These are phyloP conservation scores for Sporobolomyces roseus DNA, from an alignment of 768 basidiomycete species.

Conservation along the genomic window DNA sequence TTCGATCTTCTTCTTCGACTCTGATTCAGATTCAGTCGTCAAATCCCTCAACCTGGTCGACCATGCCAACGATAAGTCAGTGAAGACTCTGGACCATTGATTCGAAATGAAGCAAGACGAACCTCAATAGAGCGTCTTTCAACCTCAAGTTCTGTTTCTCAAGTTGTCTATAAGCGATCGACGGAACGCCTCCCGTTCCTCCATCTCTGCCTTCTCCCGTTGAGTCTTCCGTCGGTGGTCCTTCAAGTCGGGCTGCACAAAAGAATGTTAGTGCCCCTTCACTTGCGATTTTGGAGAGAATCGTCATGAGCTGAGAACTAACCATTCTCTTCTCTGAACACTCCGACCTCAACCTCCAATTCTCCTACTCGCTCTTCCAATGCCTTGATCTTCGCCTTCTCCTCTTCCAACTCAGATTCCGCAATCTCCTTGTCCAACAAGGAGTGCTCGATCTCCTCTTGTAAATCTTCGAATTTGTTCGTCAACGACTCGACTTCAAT, in stretches of 20 bases:
- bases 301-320: neutral
- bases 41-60: constrained; percentile 72
- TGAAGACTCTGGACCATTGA: neutral
- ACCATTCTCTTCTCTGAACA: constrained; percentile 34
- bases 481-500: constrained; percentile 73
- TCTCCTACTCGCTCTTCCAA: constrained; percentile 26
- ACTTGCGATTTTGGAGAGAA: too few species aligned
- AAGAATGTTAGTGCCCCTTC: too few species aligned
- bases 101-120: constrained; percentile 34
- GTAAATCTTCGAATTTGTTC: constrained; percentile 65
- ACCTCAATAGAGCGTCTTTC: constrained; percentile 89
- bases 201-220: constrained; percentile 31
- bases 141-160: constrained; percentile 95
- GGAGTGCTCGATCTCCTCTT: constrained; percentile 89
- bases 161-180: constrained; percentile 63
- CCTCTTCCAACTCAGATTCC: constrained; percentile 47
- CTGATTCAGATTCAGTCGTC: constrained; percentile 78
- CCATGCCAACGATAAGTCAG: neutral
- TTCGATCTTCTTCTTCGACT: constrained; percentile 69
- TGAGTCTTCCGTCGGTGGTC: constrained; percentile 47
- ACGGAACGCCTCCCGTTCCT: constrained; percentile 49
- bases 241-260: constrained; percentile 27
- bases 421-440: constrained; percentile 96
- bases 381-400: constrained; percentile 19
- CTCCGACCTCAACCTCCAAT: constrained; percentile 38